Evolutionary conservation across 2,329 filamentous ascomycete genomes (phyloP), one percentile per base, ranked within the genome.

Genomic region (Neofusicoccum umdonicola): DNA sequence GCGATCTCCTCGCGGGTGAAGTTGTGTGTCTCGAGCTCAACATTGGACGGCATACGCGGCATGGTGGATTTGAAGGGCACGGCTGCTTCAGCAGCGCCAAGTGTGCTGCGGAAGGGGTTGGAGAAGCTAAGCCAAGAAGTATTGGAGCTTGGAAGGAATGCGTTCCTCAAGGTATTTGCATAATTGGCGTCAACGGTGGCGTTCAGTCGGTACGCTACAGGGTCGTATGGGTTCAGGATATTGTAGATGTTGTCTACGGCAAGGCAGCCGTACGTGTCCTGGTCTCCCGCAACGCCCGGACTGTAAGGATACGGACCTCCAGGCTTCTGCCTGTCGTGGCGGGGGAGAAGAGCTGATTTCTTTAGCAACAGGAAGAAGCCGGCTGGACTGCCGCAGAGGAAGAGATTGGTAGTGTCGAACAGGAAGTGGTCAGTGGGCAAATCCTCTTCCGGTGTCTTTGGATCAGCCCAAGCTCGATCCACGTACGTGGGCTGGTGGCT

Each of bases 181-280:
- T 97, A 97, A 22, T 84, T 82, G 4, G 87, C 86, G 74, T 99
- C 95, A 47, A 98, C 88, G 3, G 93, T 90, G 22, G 93, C 92
- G 71, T 97, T 99, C 65, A 98, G 86, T 15, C 94, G 85, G 76
- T 97, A 98, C 1, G 93, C 92, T 64, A 99, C 96, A 1, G 95
- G 87, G 67, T 90, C 88, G 66, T 88, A 89, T 39, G 86, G 85
- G 69, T 90, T 88, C 73, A 98, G 86, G 68, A 99, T 86, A 72
- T 99, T 99, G 82, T 98, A 99, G 64, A 99, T 85, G 74, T 98
- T 99, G 79, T 98, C 92, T 1, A 98, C 90, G 0, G 94, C 92
- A 34, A 98, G 81, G 75, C 95, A 98, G 17, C 95, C 95, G 75
- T 96, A 97, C 5, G 83, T 86, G 35, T 91, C 93, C 17, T 84